A percentile compares a stretch with the other conserved stretches of the same genome.
phyloP scores from a whole-genome alignment of 345 rosid species.

The Syzygium aromaticum region DNA sequence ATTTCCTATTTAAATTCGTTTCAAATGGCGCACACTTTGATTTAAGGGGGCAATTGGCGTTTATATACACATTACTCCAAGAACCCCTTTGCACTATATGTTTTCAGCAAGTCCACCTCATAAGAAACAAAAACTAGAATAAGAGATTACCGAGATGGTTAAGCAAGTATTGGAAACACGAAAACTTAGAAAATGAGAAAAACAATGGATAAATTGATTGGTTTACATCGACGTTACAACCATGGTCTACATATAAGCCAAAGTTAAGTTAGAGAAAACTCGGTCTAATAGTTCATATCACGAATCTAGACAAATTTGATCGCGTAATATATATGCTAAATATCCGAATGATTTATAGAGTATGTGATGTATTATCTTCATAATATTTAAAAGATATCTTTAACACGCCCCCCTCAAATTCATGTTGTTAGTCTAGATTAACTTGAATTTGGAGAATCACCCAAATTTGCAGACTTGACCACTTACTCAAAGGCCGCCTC shows the following conservation, averaged over 20 bases:
- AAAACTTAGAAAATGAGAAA: background rate
- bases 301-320: too few relatives aligned
- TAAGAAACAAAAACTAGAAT: background rate
- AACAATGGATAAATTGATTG: background rate
- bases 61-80: background rate
- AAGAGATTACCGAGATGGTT: background rate
- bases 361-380: too few relatives aligned
- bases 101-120: background rate
- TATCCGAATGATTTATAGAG: too few relatives aligned
- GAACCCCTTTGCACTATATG: background rate
- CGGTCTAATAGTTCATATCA: too few relatives aligned
- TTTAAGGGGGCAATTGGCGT: background rate
- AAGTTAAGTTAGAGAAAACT: too few relatives aligned
- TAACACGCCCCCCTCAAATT: too few relatives aligned
- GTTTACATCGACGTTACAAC: background rate
- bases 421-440: background rate
- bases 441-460: background rate
- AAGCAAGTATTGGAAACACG: background rate
- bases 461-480: background rate
- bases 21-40: background rate
- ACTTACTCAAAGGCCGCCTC: background rate
- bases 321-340: too few relatives aligned
- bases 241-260: too few relatives aligned
- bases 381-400: too few relatives aligned
- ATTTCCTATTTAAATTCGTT: background rate